Evolutionary conservation across 306 rosid species (phyloP), one percentile per base, ranked within the genome.

Genomic region (Rosa rugosa): DNA sequence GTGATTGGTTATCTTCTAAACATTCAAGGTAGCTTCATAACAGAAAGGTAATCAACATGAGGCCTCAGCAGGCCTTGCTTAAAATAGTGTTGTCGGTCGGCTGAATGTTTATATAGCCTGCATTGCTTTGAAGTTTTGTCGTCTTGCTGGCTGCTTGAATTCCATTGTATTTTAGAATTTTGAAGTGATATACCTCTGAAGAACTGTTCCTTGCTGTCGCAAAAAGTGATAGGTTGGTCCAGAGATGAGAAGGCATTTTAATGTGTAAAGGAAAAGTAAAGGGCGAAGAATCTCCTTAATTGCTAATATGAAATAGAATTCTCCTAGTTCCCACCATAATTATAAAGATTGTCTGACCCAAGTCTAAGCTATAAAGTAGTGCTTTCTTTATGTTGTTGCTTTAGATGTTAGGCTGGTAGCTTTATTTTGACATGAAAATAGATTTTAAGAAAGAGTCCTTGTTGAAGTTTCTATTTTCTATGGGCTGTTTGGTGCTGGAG

Each of bases 111-210:
- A 2, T 14, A 7, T 54, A 18, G 64, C 64, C 34, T 57, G 64
- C 64, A 22, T 57, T 57, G 64, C 64, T n/a, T 57, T 57, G 11
- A 57, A 57, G 64, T 8, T 57, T 57, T n/a, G 64, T 57, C n/a
- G 64, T 57, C 64, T 57, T 57, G 25, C 64, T n/a, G 31, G 60
- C 57, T 51, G n/a, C 57, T 16, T 51, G 20, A 51, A 17, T 51
- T 51, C n/a, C 20, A 0, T 17, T 17, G 8, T 51, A 2, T 51
- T 14, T 51, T 17, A 17, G 57, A 4, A 50, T 47, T 47, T 9
- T 47, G 13, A 51, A 5, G 57, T 51, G n/a, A 51, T 16, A 14
- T 14, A 51, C 7, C 22, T 17, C 22, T 51, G 22, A 49, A 49
- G 54, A 49, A 49, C 8, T 5, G 57, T 6, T 14, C 20, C 0